These are phyloP conservation scores for Saccharomyces jurei DNA, from an alignment of 805 yeast genomes.

Conservation along the genomic window DNA sequence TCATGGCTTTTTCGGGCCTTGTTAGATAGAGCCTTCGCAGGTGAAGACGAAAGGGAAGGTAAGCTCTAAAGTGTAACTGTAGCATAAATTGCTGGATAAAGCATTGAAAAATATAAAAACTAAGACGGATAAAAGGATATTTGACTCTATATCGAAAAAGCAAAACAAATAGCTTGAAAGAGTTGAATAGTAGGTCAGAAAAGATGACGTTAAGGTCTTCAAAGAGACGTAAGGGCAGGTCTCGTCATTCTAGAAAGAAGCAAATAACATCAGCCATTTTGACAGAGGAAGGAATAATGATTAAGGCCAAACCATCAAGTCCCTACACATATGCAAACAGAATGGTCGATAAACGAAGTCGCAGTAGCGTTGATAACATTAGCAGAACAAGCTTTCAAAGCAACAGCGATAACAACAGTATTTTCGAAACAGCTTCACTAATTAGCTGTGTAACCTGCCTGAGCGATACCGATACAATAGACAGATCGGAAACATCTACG, in stretches of 20 bases:
- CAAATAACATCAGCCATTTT: conserved; percentile 20
- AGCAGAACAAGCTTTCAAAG: conserved; percentile 11
- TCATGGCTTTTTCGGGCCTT: background rate
- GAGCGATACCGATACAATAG: conserved; percentile 15
- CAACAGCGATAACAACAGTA: conserved; percentile 3
- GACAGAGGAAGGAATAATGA: conserved; percentile 30
- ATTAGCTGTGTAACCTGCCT: conserved; percentile 32
- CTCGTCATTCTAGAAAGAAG: background rate
- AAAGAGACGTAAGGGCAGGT: background rate
- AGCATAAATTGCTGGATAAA: background rate
- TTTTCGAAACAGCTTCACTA: conserved; percentile 28
- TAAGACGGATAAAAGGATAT: background rate
- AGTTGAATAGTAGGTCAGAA: background rate
- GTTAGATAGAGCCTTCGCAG: background rate
- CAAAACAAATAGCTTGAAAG: background rate
- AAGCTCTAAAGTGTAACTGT: background rate
- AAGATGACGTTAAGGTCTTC: background rate
- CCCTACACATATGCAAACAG: background rate
- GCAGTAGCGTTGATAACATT: conserved; percentile 8
- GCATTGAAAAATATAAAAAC: no score
- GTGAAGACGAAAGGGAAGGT: background rate
- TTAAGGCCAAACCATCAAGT: conserved; percentile 23
- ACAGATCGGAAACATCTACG: background rate
- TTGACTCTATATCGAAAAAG: background rate
- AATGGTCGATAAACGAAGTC: background rate